Conservation (phyloP, 202 grass and related monocot species). For the Tripidium arundinaceum region DNA sequence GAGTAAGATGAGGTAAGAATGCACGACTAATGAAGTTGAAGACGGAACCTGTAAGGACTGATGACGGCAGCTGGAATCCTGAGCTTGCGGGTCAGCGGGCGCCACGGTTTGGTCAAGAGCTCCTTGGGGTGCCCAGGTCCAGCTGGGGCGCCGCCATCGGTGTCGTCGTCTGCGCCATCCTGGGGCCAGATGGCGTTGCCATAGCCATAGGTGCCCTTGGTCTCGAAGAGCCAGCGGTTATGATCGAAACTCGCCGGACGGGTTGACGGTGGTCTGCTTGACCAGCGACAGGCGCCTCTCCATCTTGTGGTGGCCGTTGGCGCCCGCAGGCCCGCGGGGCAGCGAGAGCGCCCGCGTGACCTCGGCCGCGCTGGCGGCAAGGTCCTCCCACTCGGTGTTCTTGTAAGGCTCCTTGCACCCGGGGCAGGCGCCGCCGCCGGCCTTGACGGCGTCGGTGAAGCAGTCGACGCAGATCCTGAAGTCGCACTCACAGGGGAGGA, state of each 20-base stretch:
- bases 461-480: slow-evolving; percentile 88
- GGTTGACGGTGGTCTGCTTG: slow-evolving; percentile 34
- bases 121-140: slow-evolving; percentile 61
- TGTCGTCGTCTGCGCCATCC: slow-evolving; percentile 50
- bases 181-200: slow-evolving; percentile 98
- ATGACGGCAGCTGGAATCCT: slow-evolving; percentile 77
- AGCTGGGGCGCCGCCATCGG: slow-evolving; percentile 20
- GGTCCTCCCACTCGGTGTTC: slow-evolving; percentile 65
- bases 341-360: slow-evolving; percentile 58
- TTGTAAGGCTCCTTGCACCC: slow-evolving; percentile 95
- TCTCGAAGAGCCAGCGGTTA: slow-evolving; percentile 94
- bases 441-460: slow-evolving; percentile 89
- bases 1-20: background rate
- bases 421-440: slow-evolving; percentile 46
- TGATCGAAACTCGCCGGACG: slow-evolving; percentile 84
- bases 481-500: slow-evolving; percentile 87
- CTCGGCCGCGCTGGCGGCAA: slow-evolving; percentile 13
- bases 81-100: slow-evolving; percentile 91
- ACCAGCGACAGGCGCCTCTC: slow-evolving; percentile 62
- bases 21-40: background rate
- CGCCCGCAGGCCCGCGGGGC: slow-evolving; percentile 10
- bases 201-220: slow-evolving; percentile 90
- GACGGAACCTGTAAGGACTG: slow-evolving; percentile 79
- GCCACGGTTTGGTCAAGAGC: slow-evolving; percentile 81
- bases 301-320: slow-evolving; percentile 44